A percentile compares a stretch with the other conserved stretches of the same genome.
phyloP scores from a whole-genome alignment of 1,284 basidiomycete species.

The Trametes pubescens region DNA sequence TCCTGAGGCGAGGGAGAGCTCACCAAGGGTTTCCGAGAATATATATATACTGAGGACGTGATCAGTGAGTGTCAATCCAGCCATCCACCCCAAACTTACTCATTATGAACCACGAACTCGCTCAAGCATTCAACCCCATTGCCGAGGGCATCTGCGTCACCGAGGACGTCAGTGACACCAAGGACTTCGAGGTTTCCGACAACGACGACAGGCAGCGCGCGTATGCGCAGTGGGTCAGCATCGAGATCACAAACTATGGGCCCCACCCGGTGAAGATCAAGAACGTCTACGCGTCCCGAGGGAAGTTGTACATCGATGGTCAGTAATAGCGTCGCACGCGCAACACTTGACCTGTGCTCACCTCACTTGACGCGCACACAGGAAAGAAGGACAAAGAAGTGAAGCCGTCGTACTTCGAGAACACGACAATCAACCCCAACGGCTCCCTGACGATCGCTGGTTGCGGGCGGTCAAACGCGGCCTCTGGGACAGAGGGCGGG shows the following conservation, averaged over 20 bases:
- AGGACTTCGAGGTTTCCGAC: not conserved
- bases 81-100: not conserved
- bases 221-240: slow-evolving; percentile 15
- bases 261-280: not conserved
- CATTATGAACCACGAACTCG: not conserved
- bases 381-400: slow-evolving; percentile 3
- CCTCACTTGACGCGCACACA: not conserved
- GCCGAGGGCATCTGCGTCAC: not conserved
- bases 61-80: not conserved
- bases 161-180: not conserved
- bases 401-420: not conserved
- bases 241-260: slow-evolving; percentile 6
- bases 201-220: not conserved
- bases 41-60: not conserved
- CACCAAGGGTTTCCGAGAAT: not conserved
- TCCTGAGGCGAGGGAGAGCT: not conserved
- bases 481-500: slow-evolving; percentile 9
- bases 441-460: not conserved
- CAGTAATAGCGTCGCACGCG: not conserved
- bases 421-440: not conserved
- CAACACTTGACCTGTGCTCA: not conserved
- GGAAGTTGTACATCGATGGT: not conserved
- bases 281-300: not conserved
- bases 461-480: slow-evolving; percentile 5
- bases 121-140: not conserved